Conservation (phyloP, 768 basidiomycete genomes). For the Pholiota microspora region DNA sequence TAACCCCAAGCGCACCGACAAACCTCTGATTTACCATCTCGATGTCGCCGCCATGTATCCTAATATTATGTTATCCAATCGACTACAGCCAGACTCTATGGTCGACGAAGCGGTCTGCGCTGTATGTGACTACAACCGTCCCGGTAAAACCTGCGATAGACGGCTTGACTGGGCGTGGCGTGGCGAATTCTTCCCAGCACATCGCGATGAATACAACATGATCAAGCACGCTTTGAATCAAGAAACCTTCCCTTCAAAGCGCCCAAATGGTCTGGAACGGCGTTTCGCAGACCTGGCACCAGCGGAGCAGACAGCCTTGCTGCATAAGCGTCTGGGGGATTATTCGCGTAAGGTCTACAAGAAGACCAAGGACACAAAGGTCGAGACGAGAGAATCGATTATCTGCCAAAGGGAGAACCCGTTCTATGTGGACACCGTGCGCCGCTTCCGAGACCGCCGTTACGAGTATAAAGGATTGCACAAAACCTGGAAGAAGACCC, state of each 20-base stretch:
- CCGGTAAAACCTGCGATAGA: conserved; percentile 92
- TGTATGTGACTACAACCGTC: conserved; percentile 97
- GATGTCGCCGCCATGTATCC: conserved; percentile 99
- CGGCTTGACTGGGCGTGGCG: conserved; percentile 98
- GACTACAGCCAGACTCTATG: conserved; percentile 96
- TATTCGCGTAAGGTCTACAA: conserved; percentile 99
- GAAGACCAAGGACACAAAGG: conserved; percentile 96
- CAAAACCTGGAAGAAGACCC: conserved; percentile 99
- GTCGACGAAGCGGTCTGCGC: conserved; percentile 96
- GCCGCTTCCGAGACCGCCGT: conserved; percentile 93
- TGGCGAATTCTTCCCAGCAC: conserved; percentile 97
- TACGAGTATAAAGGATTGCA: conserved; percentile 99
- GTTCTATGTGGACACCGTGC: conserved; percentile 98
- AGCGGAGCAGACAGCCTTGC: conserved; percentile 84
- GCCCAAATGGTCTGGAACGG: conserved; percentile 68
- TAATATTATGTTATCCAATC: conserved; percentile 99
- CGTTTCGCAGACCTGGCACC: conserved; percentile 81
- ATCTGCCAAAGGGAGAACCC: conserved; percentile 98
- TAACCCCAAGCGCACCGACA: conserved; percentile 88
- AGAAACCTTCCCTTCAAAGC: conserved; percentile 85
- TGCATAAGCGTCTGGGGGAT: conserved; percentile 97
- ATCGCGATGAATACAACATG: conserved; percentile 98
- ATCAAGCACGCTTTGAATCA: conserved; percentile 95
- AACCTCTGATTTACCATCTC: conserved; percentile 95
- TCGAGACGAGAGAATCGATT: conserved; percentile 91